Conservation (phyloP, 768 basidiomycete species). For the Terana coerulea region DNA sequence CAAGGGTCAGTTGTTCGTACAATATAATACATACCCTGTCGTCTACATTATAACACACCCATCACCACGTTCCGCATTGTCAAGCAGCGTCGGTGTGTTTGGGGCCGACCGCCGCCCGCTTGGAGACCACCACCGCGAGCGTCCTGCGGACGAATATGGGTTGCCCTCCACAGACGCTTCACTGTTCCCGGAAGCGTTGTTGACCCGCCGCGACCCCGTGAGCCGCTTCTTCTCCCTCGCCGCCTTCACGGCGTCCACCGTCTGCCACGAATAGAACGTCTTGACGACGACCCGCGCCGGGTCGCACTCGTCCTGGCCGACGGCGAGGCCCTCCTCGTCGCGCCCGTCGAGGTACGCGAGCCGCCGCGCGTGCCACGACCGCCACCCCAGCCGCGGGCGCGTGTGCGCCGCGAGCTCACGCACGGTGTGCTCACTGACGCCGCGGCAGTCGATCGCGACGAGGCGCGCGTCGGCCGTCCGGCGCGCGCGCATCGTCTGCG, state of each 20-base stretch:
- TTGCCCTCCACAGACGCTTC: slow-evolving; percentile 16
- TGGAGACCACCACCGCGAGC: slow-evolving; percentile 51
- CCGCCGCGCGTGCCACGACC: slow-evolving; percentile 67
- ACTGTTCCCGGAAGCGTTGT: slow-evolving; percentile 31
- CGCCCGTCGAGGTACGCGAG: slow-evolving; percentile 67
- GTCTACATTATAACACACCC: slow-evolving; percentile 67
- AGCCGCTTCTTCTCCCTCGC: slow-evolving; percentile 67
- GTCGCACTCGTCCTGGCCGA: slow-evolving; percentile 83
- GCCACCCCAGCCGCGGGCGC: slow-evolving; percentile 71
- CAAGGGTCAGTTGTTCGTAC: background rate
- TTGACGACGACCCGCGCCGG: slow-evolving; percentile 68
- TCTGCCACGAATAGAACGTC: slow-evolving; percentile 85
- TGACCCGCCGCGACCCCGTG: slow-evolving; percentile 38
- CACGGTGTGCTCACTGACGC: slow-evolving; percentile 55
- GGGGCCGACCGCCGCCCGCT: slow-evolving; percentile 46
- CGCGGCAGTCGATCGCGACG: slow-evolving; percentile 74
- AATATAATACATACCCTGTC: slow-evolving; percentile 6
- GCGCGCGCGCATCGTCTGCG: slow-evolving; percentile 49
- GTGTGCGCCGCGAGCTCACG: slow-evolving; percentile 57
- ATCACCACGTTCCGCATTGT: slow-evolving; percentile 39
- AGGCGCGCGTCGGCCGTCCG: slow-evolving; percentile 48
- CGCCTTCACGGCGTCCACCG: slow-evolving; percentile 69
- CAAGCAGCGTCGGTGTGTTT: slow-evolving; percentile 45
- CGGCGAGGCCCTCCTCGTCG: slow-evolving; percentile 62
- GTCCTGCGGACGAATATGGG: slow-evolving; percentile 7